Base-by-base conservation (phyloP, 176 grass and related monocot species). In the Oryza brachyantha region DNA sequence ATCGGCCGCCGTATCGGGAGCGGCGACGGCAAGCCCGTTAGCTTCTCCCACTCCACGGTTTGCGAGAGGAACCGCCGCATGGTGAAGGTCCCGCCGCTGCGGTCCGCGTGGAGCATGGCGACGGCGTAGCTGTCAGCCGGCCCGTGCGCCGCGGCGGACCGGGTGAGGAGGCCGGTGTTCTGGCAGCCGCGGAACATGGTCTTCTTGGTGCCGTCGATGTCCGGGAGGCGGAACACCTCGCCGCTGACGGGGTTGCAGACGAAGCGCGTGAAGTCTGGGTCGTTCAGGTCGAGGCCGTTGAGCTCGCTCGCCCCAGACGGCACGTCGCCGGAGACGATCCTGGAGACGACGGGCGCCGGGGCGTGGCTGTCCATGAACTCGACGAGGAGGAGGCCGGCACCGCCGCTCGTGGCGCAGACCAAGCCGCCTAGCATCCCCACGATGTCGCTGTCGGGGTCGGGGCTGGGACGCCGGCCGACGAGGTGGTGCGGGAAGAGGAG, bases 221-320 rank as follows among this genome's bases (percentile, higher is more conserved):
- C 83, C 7, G 75, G 83, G 75, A 85, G 40, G 67, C 74, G 74
- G 83, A 63, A 55, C 3, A 79, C 31, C 83, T 85, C 29, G 68
- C 75, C 32, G 25, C 36, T 66, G 43, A 79, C 24, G 9, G 83
- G 83, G 13, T 79, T 85, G 83, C 83, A 71, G 29, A 70, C 29
- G 58, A 45, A 28, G 40, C 34, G 54, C 73, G 7, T n/a, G 31
- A 10, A 1, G 22, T 84, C 41, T 13, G 41, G 41, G 41, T 41
- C 39, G 39, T 1, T 11, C 39, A 41, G 1, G 39, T 41, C 29
- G 37, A 52, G 29, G 14, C 54, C 7, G 54, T 32, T 32, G 31
- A 32, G 31, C 4, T 32, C 31, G 1, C 31, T 32, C 4, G 4
- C 31, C 31, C 31, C 4, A 32, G 31, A 2, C 1, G 31, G 31